phyloP scores from a whole-genome alignment of 2,329 filamentous ascomycete species.

The Lachnellula suecica region DNA sequence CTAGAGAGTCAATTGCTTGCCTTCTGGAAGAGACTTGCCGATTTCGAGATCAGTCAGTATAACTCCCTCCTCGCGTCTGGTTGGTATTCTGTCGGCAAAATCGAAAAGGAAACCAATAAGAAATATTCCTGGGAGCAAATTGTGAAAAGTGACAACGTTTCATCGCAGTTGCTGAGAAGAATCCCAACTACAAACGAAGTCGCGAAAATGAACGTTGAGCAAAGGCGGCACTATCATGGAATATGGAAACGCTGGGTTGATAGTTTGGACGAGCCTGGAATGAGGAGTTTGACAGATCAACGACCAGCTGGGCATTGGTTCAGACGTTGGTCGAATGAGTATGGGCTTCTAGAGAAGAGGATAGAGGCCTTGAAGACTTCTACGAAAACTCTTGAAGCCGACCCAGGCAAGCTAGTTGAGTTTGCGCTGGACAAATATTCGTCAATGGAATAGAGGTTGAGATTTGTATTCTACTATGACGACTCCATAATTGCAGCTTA shows the following conservation, averaged over 20 bases:
- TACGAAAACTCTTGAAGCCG: background rate
- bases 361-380: background rate
- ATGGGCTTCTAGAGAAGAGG: background rate
- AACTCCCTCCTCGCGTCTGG: background rate
- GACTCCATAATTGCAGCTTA: no score
- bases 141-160: background rate
- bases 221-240: background rate
- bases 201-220: background rate
- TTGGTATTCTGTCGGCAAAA: background rate
- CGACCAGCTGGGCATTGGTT: no score
- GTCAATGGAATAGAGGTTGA: no score
- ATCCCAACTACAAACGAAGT: background rate
- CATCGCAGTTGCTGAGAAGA: background rate
- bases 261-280: background rate
- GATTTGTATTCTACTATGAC: no score
- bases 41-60: background rate
- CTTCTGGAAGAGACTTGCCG: background rate
- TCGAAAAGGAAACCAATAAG: background rate
- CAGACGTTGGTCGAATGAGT: background rate
- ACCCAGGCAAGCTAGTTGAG: background rate
- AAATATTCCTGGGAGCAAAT: background rate
- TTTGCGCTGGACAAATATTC: no score
- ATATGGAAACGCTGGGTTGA: background rate
- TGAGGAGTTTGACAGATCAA: background rate
- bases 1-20: background rate